Conservation (phyloP, 2,329 filamentous ascomycete genomes). For the Phialophora tarda region DNA sequence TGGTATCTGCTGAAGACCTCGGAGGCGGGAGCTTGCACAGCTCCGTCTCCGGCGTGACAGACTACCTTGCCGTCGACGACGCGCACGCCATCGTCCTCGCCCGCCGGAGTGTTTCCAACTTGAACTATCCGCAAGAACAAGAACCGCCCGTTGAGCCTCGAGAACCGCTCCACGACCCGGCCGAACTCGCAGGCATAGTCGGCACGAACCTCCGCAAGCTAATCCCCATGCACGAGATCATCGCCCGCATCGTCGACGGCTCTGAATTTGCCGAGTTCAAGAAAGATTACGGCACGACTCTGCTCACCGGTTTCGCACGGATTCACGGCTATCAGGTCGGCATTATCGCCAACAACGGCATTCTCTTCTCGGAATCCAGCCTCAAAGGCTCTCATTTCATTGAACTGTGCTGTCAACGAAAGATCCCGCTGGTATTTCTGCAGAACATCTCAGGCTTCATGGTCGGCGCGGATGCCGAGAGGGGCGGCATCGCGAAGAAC, state of each 20-base stretch:
- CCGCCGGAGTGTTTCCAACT: slow-evolving; percentile 79
- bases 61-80: slow-evolving; percentile 93
- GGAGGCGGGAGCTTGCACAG: slow-evolving; percentile 90
- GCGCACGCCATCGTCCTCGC: slow-evolving; percentile 88
- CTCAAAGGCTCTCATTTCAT: slow-evolving; percentile 97
- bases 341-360: slow-evolving; percentile 94
- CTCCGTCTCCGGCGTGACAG: slow-evolving; percentile 88
- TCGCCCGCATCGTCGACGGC: slow-evolving; percentile 89
- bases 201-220: slow-evolving; percentile 87
- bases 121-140: slow-evolving; percentile 76
- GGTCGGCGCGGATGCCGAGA: slow-evolving; percentile 91
- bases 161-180: slow-evolving; percentile 79
- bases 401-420: slow-evolving; percentile 87
- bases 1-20: slow-evolving; percentile 86
- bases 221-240: slow-evolving; percentile 85
- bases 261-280: slow-evolving; percentile 95
- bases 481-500: slow-evolving; percentile 95
- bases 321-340: slow-evolving; percentile 92
- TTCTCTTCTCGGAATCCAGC: slow-evolving; percentile 85
- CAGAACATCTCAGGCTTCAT: slow-evolving; percentile 99
- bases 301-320: slow-evolving; percentile 87
- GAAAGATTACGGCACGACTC: slow-evolving; percentile 81
- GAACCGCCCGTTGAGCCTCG: slow-evolving; percentile 55
- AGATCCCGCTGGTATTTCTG: slow-evolving; percentile 87
- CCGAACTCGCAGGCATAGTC: slow-evolving; percentile 85